Evolutionary conservation across 352 stramenopile species (phyloP).

Genomic region (Phytophthora litchii): DNA sequence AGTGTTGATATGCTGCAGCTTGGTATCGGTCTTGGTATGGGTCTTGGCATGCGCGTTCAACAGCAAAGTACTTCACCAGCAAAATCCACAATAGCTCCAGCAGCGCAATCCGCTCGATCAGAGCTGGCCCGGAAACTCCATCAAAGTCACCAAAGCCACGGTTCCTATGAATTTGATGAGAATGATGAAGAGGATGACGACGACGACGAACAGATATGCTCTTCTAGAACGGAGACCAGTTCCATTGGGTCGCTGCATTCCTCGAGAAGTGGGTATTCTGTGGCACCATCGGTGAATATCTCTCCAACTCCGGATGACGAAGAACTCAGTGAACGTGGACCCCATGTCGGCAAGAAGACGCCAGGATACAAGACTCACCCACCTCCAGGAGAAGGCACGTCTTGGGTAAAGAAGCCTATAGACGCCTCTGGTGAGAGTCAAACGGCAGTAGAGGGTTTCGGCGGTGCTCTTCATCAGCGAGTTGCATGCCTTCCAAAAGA

Average conservation of each 20-base stretch:
- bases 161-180: constrained; percentile 13
- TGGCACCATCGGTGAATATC: constrained; percentile 50
- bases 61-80: constrained; percentile 39
- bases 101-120: constrained; percentile 13
- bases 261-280: constrained; percentile 43
- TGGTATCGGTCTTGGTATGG: constrained; percentile 89
- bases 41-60: constrained; percentile 79
- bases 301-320: constrained; percentile 62
- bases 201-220: constrained; percentile 31
- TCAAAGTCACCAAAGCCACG: constrained; percentile 6
- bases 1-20: constrained; percentile 77
- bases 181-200: constrained; percentile 9
- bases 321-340: constrained; percentile 36
- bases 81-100: constrained; percentile 8
- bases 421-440: constrained; percentile 60
- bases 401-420: constrained; percentile 63
- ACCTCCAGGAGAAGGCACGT: constrained; percentile 58
- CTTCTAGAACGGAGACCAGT: constrained; percentile 37
- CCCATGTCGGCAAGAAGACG: constrained; percentile 53
- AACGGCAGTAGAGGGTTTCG: constrained; percentile 68
- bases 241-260: constrained; percentile 37
- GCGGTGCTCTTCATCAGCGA: constrained; percentile 62
- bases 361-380: constrained; percentile 64
- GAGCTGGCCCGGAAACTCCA: constrained; percentile 17
- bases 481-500: constrained; percentile 70